Base-by-base conservation (phyloP, 345 rosid species). In the Aquilaria sinensis region DNA sequence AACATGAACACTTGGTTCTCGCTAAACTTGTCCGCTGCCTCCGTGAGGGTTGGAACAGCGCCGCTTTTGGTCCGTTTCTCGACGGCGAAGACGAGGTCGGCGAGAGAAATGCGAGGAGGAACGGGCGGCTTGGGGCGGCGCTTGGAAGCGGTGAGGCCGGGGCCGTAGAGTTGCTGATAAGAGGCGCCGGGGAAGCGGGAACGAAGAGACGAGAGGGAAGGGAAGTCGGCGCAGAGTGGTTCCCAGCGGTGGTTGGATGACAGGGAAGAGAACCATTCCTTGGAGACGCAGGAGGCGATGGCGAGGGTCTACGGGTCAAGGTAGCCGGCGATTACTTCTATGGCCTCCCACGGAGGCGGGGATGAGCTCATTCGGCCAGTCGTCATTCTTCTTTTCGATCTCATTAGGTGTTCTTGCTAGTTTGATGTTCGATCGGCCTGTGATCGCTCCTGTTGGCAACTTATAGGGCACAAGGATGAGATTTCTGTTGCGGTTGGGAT, bases 251-350 rank as follows among this genome's bases (percentile, higher is more conserved):
- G 72, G 68, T 84, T 78, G 2, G 79, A 66, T 7, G 86, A 77
- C 79, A 79, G 73, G 57, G 74, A 68, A 30, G 53, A 4, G 56
- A 29, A 49, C 86, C 84, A 81, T 30, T 74, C 61, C 32, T 57
- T 75, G 52, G 76, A 77, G 16, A 81, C 85, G 13, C 81, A 84
- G 3, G 83, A 75, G 50, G 85, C 83, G 4, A 65, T 29, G 57
- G 81, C 86, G 41, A 79, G 63, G 56, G 73, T 56, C 70, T 66
- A 70, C 13, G 80, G 78, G 61, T 81, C 85, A n/a, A 81, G 81
- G 62, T 65, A 53, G 49, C 63, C 52, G 30, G 81, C 68, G 31
- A 77, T 66, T 15, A 79, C 73, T 48, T 55, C 31, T 9, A 79
- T 69, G 56, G 68, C 75, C 49, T 37, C 43, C 43, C 43, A 37